These are phyloP conservation scores for Rosellinia necatrix DNA, from an alignment of 2,329 filamentous ascomycete genomes.

Conservation along the genomic window DNA sequence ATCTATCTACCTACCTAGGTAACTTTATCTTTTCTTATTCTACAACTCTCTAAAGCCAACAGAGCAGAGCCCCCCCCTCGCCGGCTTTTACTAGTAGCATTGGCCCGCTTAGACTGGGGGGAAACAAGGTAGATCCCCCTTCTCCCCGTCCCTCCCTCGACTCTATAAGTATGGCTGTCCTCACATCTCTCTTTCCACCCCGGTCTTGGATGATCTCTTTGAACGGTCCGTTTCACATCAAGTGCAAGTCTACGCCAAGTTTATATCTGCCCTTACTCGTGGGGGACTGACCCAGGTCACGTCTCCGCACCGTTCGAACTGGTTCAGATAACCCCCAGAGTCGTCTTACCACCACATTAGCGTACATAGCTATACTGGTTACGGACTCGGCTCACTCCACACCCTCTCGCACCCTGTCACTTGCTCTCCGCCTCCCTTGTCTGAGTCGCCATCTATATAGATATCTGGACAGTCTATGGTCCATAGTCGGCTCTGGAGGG, in stretches of 20 bases:
- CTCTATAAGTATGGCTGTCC: too few relatives aligned
- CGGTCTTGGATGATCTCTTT: background rate
- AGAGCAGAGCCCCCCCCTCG: too few relatives aligned
- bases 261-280: constrained; percentile 3
- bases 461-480: too few relatives aligned
- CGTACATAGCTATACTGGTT: constrained; percentile 10
- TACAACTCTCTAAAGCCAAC: background rate
- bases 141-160: too few relatives aligned
- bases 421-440: constrained; percentile 3
- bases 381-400: constrained; percentile 14
- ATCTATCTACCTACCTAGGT: too few relatives aligned
- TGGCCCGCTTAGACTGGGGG: background rate
- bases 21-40: background rate
- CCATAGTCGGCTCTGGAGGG: too few relatives aligned
- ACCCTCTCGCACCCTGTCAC: constrained; percentile 5
- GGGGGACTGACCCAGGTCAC: background rate
- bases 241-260: background rate
- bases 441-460: background rate
- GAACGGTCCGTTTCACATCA: background rate
- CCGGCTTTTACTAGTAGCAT: too few relatives aligned
- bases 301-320: background rate
- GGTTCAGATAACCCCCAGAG: background rate
- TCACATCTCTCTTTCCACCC: background rate
- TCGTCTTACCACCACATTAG: constrained; percentile 14
- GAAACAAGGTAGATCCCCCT: background rate